Conservation (phyloP, 495 filamentous ascomycete genomes). For the Chaetomium fimeti region DNA sequence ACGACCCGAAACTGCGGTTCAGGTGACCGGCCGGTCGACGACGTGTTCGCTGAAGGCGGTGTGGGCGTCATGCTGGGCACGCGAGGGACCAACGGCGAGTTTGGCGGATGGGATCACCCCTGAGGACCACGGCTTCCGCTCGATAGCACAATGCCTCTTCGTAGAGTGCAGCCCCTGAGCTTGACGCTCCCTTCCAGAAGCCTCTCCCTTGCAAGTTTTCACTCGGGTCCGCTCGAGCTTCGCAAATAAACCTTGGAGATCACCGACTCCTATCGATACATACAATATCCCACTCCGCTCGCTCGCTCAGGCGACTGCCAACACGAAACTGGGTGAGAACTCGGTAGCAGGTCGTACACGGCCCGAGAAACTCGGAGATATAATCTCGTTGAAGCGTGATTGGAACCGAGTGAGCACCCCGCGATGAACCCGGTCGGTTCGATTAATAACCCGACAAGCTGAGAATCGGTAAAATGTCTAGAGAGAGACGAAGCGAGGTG, state of each 20-base stretch:
- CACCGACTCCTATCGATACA: neutral
- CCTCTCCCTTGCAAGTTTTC: neutral
- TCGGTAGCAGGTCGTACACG: neutral
- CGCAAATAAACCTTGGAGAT: neutral
- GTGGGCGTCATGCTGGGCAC: constrained; percentile 71
- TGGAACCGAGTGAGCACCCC: neutral
- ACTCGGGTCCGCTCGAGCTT: neutral
- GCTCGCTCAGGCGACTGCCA: neutral
- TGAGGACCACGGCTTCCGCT: neutral
- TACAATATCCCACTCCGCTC: neutral
- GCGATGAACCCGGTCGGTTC: neutral
- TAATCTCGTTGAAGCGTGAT: neutral
- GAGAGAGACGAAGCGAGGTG: neutral
- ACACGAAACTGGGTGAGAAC: neutral
- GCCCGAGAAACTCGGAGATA: neutral
- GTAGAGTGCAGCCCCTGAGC: neutral
- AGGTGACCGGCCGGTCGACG: constrained; percentile 73
- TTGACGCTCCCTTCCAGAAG: neutral
- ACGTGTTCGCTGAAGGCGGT: constrained; percentile 82
- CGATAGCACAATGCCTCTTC: neutral
- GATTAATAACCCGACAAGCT: neutral
- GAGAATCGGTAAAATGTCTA: neutral
- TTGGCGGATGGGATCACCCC: neutral
- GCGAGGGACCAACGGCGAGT: neutral
- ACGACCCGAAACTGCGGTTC: constrained; percentile 86